Evolutionary conservation across 2,329 filamentous ascomycete species (phyloP).

Genomic region (Conoideocrella luteorostrata): DNA sequence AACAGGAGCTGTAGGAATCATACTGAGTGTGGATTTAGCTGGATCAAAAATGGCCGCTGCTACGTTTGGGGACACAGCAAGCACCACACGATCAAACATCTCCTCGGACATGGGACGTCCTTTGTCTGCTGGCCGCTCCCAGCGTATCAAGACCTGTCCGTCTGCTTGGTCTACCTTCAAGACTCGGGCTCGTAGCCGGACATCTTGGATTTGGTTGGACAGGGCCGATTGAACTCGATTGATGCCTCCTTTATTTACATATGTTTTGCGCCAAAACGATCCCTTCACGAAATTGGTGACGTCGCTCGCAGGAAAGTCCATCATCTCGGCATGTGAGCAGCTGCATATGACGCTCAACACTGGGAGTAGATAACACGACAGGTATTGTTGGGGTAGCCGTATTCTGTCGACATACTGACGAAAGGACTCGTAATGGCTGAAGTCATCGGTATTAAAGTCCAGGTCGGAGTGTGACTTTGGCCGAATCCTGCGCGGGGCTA

Average conservation of each 20-base stretch:
- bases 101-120: conserved; percentile 19
- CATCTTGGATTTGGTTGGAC: conserved; percentile 27
- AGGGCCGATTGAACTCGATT: conserved; percentile 42
- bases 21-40: conserved; percentile 26
- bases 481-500: conserved; percentile 21
- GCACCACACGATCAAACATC: conserved; percentile 43
- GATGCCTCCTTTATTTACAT: conserved; percentile 43
- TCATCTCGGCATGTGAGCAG: conserved; percentile 43
- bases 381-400: conserved; percentile 39
- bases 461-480: neutral
- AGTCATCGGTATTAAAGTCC: neutral
- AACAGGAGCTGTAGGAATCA: conserved; percentile 42
- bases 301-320: conserved; percentile 47
- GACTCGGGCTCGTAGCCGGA: conserved; percentile 35
- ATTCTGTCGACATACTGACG: conserved; percentile 41
- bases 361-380: conserved; percentile 45
- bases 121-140: conserved; percentile 20
- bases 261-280: conserved; percentile 42
- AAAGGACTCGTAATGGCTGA: neutral
- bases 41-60: conserved; percentile 41
- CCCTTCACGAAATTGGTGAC: conserved; percentile 42
- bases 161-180: conserved; percentile 22
- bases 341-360: conserved; percentile 49
- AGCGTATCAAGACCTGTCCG: conserved; percentile 24
- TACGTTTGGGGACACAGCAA: conserved; percentile 50